These are phyloP conservation scores for Monosporascus ibericus DNA, from an alignment of 2,329 filamentous ascomycete species.

Conservation along the genomic window DNA sequence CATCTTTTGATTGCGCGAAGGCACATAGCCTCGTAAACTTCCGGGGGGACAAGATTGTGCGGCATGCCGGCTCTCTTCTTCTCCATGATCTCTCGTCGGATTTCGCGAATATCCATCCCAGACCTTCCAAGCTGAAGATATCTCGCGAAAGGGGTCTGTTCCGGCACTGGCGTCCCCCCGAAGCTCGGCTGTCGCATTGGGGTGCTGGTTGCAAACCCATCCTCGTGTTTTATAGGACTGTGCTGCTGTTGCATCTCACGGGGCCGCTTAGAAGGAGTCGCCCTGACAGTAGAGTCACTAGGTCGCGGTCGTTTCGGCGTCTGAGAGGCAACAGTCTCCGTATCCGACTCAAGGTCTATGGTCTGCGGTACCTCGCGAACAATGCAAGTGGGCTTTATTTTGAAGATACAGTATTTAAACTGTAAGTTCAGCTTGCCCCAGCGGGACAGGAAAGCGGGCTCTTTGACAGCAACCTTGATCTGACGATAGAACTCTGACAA, in stretches of 20 bases:
- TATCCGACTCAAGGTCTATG: conserved; percentile 22
- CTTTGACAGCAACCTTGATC: conserved; percentile 48
- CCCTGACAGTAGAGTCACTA: conserved; percentile 25
- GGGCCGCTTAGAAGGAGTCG: conserved; percentile 18
- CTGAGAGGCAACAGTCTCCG: conserved; percentile 18
- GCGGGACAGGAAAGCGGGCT: conserved; percentile 32
- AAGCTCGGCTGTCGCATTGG: conserved; percentile 23
- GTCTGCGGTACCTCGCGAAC: conserved; percentile 21
- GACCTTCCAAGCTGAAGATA: conserved; percentile 33
- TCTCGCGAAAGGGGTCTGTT: conserved; percentile 27
- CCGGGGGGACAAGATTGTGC: conserved; percentile 46
- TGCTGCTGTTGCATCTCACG: conserved; percentile 8
- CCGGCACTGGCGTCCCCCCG: conserved; percentile 6
- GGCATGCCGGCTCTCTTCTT: conserved; percentile 54
- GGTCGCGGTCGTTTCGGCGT: conserved; percentile 20
- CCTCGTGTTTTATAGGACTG: conserved; percentile 33
- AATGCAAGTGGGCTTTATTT: conserved; percentile 27
- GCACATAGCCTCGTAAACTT: conserved; percentile 54
- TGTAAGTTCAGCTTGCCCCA: conserved; percentile 28
- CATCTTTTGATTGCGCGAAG: conserved; percentile 53
- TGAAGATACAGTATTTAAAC: conserved; percentile 25
- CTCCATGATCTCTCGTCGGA: conserved; percentile 47
- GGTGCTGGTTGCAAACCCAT: conserved; percentile 10
- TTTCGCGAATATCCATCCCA: conserved; percentile 41
- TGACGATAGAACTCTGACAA: conserved; percentile 50